These are phyloP conservation scores for Penicillium sp. DNA, from an alignment of 2,329 filamentous ascomycete species.

Conservation along the genomic window DNA sequence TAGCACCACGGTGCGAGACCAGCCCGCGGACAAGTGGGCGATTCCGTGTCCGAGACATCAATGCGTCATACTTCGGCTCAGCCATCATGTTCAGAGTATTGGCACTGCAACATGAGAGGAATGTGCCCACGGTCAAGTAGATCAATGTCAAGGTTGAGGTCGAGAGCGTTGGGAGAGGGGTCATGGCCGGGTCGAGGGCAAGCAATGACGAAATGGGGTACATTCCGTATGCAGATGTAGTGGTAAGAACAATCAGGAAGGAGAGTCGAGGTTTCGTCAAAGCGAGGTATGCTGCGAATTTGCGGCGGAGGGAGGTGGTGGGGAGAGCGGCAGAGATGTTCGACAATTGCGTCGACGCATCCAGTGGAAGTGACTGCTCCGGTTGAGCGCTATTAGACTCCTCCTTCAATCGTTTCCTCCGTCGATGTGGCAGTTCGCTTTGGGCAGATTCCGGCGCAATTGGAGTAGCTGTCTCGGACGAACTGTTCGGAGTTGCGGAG, in stretches of 20 bases:
- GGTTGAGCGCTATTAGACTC: constrained; percentile 21
- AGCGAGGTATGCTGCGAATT: constrained; percentile 78
- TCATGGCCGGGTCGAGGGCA: constrained; percentile 71
- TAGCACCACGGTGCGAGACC: constrained; percentile 68
- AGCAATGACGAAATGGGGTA: constrained; percentile 91
- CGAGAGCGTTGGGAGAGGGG: constrained; percentile 60
- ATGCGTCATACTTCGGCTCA: constrained; percentile 83
- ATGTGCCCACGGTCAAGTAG: constrained; percentile 87
- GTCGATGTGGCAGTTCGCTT: constrained; percentile 43
- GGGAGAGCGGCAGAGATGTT: constrained; percentile 58
- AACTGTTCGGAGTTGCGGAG: constrained; percentile 15
- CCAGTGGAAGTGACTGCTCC: constrained; percentile 50
- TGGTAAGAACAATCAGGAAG: constrained; percentile 84
- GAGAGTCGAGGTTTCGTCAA: constrained; percentile 95
- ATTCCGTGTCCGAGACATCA: constrained; percentile 92
- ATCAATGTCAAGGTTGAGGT: constrained; percentile 82
- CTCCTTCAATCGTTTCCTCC: constrained; percentile 45
- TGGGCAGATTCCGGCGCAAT: constrained; percentile 19
- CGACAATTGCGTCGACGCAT: constrained; percentile 63
- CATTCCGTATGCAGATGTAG: constrained; percentile 86
- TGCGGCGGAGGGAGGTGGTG: constrained; percentile 60
- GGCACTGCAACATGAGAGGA: constrained; percentile 84
- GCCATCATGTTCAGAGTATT: constrained; percentile 98
- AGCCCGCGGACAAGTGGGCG: constrained; percentile 82
- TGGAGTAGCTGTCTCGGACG: constrained; percentile 13